phyloP scores from a whole-genome alignment of 352 stramenopile genomes.

The Pythium oligandrum region DNA sequence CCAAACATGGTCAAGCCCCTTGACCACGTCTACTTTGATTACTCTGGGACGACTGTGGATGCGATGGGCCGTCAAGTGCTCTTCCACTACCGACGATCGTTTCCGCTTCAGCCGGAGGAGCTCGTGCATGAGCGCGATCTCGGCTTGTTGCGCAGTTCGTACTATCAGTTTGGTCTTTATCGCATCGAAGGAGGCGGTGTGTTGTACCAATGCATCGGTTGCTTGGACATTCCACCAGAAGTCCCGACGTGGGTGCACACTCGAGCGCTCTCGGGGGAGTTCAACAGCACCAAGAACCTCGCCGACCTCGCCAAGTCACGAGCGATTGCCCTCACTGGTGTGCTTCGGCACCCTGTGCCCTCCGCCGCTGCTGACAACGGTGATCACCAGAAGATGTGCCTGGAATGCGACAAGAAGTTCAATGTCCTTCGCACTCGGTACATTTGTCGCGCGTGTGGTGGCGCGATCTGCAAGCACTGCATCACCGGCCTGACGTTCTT shows the following conservation, averaged over 20 bases:
- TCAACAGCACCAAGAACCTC: constrained; percentile 17
- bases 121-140: constrained; percentile 14
- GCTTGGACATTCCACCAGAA: constrained; percentile 3
- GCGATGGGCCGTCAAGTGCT: constrained; percentile 18
- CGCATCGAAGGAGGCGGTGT: constrained; percentile 17
- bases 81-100: constrained; percentile 19
- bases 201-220: constrained; percentile 11
- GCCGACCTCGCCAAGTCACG: constrained; percentile 12
- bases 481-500: constrained; percentile 21
- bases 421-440: constrained; percentile 18
- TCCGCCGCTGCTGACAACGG: not conserved
- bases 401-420: constrained; percentile 24
- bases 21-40: constrained; percentile 26
- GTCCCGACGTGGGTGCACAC: constrained; percentile 15
- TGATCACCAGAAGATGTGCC: constrained; percentile 16
- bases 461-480: constrained; percentile 24
- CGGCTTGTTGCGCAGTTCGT: constrained; percentile 8
- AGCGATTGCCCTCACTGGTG: constrained; percentile 7
- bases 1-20: constrained; percentile 10
- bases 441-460: constrained; percentile 18
- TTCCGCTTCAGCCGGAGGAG: constrained; percentile 16
- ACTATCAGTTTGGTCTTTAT: constrained; percentile 13
- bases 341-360: constrained; percentile 9
- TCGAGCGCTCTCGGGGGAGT: constrained; percentile 14
- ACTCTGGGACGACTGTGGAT: constrained; percentile 19